These are phyloP conservation scores for Sporothrix inflata DNA, from an alignment of 2,329 filamentous ascomycete genomes.

Conservation along the genomic window DNA sequence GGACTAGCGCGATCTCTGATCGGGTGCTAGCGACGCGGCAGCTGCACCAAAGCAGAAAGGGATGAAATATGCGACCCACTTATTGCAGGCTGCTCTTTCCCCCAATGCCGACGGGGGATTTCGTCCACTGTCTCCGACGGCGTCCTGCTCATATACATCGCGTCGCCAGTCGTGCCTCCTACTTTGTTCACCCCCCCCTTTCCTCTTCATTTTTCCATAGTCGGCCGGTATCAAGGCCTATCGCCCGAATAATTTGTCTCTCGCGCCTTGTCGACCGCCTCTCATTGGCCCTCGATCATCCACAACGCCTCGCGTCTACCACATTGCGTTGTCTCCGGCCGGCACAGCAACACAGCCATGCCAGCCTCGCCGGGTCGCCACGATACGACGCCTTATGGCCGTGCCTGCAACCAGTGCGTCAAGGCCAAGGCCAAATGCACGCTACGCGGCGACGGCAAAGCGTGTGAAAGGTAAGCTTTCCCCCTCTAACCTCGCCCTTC, in stretches of 20 bases:
- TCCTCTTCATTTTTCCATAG: not conserved
- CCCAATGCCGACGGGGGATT: conserved; percentile 11
- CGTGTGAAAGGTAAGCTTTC: conserved; percentile 27
- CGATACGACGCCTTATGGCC: conserved; percentile 25
- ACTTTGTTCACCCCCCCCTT: not conserved
- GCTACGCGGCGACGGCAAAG: not conserved
- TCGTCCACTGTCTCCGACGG: conserved; percentile 5
- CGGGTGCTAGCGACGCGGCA: not conserved
- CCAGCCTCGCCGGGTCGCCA: conserved; percentile 1
- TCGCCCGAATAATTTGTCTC: not conserved
- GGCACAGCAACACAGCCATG: not conserved
- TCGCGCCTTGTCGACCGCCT: not conserved
- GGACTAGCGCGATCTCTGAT: conserved; percentile 7
- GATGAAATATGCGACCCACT: not conserved
- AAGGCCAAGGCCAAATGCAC: conserved; percentile 31
- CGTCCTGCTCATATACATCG: conserved; percentile 9
- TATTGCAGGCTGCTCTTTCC: conserved; percentile 8
- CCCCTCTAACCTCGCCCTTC: no score
- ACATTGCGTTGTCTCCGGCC: not conserved
- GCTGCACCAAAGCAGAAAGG: not conserved
- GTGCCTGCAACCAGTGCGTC: conserved; percentile 28
- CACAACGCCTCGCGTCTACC: not conserved
- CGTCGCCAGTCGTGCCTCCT: conserved; percentile 2
- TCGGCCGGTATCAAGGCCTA: not conserved
- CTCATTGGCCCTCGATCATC: not conserved